Evolutionary conservation across 768 basidiomycete species (phyloP), one percentile per base, ranked within the genome.

Genomic region (Ramaria sp.): DNA sequence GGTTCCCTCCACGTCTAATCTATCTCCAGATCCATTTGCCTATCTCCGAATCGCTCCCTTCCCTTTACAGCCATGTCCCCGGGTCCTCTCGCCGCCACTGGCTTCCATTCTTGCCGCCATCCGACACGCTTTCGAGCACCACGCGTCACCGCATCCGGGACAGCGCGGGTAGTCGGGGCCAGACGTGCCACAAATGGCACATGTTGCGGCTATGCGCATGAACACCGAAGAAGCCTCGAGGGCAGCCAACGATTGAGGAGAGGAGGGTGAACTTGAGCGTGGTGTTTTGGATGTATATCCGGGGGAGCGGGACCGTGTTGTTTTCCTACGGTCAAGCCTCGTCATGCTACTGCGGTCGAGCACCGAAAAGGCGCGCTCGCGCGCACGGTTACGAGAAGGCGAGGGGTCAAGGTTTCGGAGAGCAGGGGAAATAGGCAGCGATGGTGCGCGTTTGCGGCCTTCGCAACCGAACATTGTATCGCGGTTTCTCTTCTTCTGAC

Each of bases 71-170:
- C 32, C 32, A 9, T 34, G 32, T 13, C 32, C 32, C 2, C 32
- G 32, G 13, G 1, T 34, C 2, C 32, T 8, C 13, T 3, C 7
- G 32, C 32, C 32, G 32, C 2, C 32, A 8, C 32, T 13, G 32
- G 32, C 32, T 34, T 34, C 32, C 32, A 9, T 34, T 34, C 32
- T 34, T 34, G 32, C 32, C 7, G 32, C 7, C 53, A 83, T 60
- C 51, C 82, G 72, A 63, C 82, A 84, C 28, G 75, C 65, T 52
- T 82, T 70, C 24, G 81, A 82, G 60, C 82, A 84, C 82, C 82
- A 84, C 67, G 70, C 75, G 28, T 73, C 73, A 22, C 70, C 66
- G 58, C 82, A 84, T 56, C 74, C 77, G 6, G 74, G 71, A 62
- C 82, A 84, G n/a, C 74, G 73, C 13, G 82, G 82, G 62, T 73